phyloP scores from a whole-genome alignment of 2,329 filamentous ascomycete genomes.

The Aspergillus clavatus region DNA sequence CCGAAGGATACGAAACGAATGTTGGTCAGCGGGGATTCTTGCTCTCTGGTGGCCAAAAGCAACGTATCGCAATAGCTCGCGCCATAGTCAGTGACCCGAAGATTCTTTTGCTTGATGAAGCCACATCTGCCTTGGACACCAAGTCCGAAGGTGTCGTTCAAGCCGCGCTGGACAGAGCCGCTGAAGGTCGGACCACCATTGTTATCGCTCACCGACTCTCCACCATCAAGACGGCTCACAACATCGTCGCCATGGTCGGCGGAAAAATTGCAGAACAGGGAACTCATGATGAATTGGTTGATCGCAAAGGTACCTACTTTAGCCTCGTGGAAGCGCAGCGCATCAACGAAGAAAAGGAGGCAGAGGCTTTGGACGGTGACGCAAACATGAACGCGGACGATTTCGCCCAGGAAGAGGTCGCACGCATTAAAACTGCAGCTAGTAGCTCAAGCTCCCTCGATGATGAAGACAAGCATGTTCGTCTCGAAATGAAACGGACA shows the following conservation, averaged over 20 bases:
- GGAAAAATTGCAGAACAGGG: conserved; percentile 91
- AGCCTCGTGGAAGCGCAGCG: conserved; percentile 84
- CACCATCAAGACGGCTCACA: conserved; percentile 89
- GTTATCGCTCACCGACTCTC: conserved; percentile 93
- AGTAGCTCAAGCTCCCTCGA: conserved; percentile 25
- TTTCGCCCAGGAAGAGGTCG: conserved; percentile 25
- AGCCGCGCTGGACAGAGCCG: conserved; percentile 80
- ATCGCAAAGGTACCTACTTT: conserved; percentile 67
- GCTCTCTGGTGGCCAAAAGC: conserved; percentile 91
- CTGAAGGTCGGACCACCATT: conserved; percentile 85
- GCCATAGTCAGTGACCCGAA: conserved; percentile 88
- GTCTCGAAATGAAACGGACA: conserved; percentile 36
- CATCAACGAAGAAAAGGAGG: conserved; percentile 56
- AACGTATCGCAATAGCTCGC: conserved; percentile 89
- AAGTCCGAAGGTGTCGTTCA: conserved; percentile 94
- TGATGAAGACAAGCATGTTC: conserved; percentile 30
- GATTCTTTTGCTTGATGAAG: conserved; percentile 88
- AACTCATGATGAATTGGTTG: conserved; percentile 73
- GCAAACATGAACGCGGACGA: conserved; percentile 23
- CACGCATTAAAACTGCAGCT: conserved; percentile 30
- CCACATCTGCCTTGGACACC: conserved; percentile 88
- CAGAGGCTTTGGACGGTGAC: conserved; percentile 25
- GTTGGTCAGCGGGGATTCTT: conserved; percentile 94
- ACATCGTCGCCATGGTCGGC: conserved; percentile 86
- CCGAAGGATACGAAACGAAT: conserved; percentile 86